Percentiles rank a stretch among this genome's conserved stretches.
Evolutionary conservation across 1,284 basidiomycete genomes (phyloP).

Genomic region (Sanghuangporus weigelae): DNA sequence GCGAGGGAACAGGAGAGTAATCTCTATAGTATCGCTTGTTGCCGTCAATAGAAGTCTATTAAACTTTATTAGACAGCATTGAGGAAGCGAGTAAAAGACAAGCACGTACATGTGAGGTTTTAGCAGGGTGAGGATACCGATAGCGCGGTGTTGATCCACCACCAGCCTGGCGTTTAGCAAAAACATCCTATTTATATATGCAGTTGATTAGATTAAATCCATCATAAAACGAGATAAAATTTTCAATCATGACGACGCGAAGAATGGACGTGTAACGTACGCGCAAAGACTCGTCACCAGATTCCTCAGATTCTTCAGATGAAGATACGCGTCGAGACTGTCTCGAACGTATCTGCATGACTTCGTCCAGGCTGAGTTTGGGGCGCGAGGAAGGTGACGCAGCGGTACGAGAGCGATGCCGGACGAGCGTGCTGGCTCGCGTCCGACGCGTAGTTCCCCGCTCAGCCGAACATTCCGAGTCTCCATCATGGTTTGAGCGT

Average conservation of each 20-base stretch:
- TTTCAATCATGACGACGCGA: not conserved
- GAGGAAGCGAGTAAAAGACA: not conserved
- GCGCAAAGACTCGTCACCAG: constrained; percentile 13
- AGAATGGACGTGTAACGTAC: constrained; percentile 10
- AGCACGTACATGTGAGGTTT: not conserved
- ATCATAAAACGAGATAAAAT: not conserved
- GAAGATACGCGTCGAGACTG: constrained; percentile 16
- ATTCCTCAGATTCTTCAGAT: constrained; percentile 19
- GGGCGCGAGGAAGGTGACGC: constrained; percentile 9
- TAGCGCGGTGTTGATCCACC: constrained; percentile 2
- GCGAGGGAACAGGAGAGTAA: constrained; percentile 1
- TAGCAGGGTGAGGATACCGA: constrained; percentile 12
- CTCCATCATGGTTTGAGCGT: not conserved
- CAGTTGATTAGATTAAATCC: not conserved
- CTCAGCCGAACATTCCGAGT: not conserved
- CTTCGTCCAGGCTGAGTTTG: constrained; percentile 17
- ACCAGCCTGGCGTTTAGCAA: not conserved
- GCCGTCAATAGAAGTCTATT: not conserved
- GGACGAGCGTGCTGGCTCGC: not conserved
- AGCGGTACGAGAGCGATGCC: not conserved
- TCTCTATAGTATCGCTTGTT: constrained; percentile 7
- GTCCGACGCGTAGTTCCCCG: not conserved
- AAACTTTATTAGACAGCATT: not conserved
- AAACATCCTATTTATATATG: constrained; percentile 6
- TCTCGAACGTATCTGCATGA: constrained; percentile 16